phyloP scores from a whole-genome alignment of 768 basidiomycete species.

The Leccinum arenicola region DNA sequence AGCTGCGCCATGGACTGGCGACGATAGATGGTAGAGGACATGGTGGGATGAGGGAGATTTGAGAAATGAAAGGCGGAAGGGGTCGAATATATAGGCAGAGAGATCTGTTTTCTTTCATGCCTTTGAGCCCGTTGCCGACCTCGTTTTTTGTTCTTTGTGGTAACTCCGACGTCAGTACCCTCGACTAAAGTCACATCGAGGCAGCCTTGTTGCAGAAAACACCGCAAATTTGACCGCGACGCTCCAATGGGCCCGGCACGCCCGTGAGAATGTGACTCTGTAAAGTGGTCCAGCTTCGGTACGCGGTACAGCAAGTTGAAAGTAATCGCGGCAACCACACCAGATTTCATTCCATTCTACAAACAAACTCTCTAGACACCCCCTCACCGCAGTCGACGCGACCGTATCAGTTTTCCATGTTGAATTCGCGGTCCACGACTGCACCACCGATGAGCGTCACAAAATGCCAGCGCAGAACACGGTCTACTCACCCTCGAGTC shows the following conservation, averaged over 20 bases:
- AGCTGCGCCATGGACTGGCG: conserved; percentile 37
- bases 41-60: conserved; percentile 15
- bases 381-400: conserved; percentile 42
- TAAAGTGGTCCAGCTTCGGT: conserved; percentile 17
- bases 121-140: conserved; percentile 38
- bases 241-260: conserved; percentile 18
- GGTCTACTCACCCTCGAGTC: conserved; percentile 64
- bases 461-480: background rate
- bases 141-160: conserved; percentile 40
- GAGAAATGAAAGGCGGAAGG: conserved; percentile 18
- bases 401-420: conserved; percentile 72
- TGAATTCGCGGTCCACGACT: conserved; percentile 78
- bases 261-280: conserved; percentile 31
- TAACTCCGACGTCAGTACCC: conserved; percentile 36
- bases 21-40: conserved; percentile 33
- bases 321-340: conserved; percentile 6
- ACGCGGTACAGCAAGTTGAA: conserved; percentile 10
- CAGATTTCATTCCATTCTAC: conserved; percentile 6
- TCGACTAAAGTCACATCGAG: conserved; percentile 36
- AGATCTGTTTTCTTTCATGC: conserved; percentile 37
- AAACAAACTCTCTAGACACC: conserved; percentile 8
- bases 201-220: conserved; percentile 32
- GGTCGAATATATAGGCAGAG: conserved; percentile 30
- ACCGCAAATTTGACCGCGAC: conserved; percentile 12
- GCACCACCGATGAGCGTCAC: background rate